Percentiles rank a stretch among this genome's conserved stretches.
Conservation (phyloP, 73 alveolate genomes). For the Paramecium pentaurelia region DNA sequence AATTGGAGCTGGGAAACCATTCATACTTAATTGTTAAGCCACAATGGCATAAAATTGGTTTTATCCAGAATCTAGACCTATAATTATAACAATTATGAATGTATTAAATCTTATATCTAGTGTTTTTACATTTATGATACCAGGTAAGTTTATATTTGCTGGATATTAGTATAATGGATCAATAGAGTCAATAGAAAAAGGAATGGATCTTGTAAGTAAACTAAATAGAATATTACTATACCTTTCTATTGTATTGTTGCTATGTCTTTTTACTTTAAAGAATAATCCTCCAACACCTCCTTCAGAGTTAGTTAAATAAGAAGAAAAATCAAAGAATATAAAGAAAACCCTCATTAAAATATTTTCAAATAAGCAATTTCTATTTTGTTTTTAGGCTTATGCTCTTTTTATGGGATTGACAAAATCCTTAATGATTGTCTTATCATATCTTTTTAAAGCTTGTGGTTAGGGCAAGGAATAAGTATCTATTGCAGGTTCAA, state of each 20-base stretch:
- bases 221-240: not conserved
- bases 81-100: not conserved
- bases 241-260: not conserved
- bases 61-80: constrained; percentile 1
- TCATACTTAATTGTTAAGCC: not conserved
- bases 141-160: not conserved
- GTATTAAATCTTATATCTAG: not conserved
- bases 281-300: not conserved
- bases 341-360: not conserved
- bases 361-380: not conserved
- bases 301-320: not conserved
- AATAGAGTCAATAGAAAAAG: not conserved
- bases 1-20: not conserved
- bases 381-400: not conserved
- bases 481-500: not conserved
- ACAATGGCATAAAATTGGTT: not conserved
- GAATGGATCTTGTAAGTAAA: not conserved
- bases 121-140: not conserved
- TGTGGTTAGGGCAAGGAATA: not conserved
- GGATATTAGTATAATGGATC: not conserved
- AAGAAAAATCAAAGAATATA: not conserved
- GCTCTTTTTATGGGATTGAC: not conserved
- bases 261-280: not conserved
- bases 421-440: not conserved
- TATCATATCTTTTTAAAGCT: not conserved